phyloP scores from a whole-genome alignment of 2,329 filamentous ascomycete genomes.

The Microascus cirrosus region DNA sequence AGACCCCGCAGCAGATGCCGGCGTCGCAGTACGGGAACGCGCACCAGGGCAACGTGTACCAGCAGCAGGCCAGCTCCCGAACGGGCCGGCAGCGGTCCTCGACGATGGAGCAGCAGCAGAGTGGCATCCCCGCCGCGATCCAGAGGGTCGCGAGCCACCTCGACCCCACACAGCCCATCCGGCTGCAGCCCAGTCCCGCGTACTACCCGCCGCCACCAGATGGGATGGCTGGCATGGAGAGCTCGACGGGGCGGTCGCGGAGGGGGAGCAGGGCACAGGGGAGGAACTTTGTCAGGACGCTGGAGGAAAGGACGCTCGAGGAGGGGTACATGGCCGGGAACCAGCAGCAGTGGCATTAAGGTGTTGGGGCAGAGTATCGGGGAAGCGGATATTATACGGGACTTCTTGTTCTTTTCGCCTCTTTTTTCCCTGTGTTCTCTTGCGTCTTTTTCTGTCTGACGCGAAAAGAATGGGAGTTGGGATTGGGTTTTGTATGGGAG shows the following conservation, averaged over 20 bases:
- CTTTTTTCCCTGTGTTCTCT: not conserved
- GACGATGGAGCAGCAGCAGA: slow-evolving; percentile 92
- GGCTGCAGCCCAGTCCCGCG: slow-evolving; percentile 87
- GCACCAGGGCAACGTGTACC: slow-evolving; percentile 43
- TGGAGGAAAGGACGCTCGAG: slow-evolving; percentile 89
- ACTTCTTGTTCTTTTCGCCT: not conserved
- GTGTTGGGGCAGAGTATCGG: not conserved
- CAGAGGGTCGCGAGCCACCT: slow-evolving; percentile 93
- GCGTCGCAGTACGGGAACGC: slow-evolving; percentile 50
- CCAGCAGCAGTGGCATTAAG: slow-evolving; percentile 58
- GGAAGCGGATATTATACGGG: not conserved
- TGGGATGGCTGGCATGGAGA: slow-evolving; percentile 56
- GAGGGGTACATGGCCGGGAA: slow-evolving; percentile 71
- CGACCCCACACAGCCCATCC: slow-evolving; percentile 87
- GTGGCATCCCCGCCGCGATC: slow-evolving; percentile 82
- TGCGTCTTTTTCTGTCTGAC: not conserved
- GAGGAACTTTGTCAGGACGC: slow-evolving; percentile 84
- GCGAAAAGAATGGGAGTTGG: not conserved
- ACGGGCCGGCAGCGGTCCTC: slow-evolving; percentile 80
- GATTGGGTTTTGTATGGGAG: not conserved
- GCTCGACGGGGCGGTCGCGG: slow-evolving; percentile 46
- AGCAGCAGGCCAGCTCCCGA: slow-evolving; percentile 45
- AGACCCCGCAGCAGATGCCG: slow-evolving; percentile 54
- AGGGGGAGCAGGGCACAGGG: slow-evolving; percentile 64
- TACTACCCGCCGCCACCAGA: slow-evolving; percentile 94